These are phyloP conservation scores for Saposhnikovia divaricata DNA, from an alignment of 129 eudicot genomes.

Conservation along the genomic window DNA sequence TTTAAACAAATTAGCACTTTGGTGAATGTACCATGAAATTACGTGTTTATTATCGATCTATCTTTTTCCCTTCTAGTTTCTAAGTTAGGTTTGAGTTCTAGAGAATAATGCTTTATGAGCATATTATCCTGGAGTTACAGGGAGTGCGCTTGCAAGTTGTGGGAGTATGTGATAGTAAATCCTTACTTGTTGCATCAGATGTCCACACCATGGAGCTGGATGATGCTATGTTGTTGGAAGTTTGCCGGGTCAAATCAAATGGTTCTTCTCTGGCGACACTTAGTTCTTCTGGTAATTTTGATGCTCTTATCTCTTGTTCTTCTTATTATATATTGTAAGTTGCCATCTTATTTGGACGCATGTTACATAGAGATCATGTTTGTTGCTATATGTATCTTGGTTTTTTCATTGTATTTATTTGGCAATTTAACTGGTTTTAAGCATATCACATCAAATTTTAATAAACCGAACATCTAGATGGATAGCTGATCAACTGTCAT, in stretches of 20 bases:
- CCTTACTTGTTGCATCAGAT: slow-evolving; percentile 50
- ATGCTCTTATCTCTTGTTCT: neutral
- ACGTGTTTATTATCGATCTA: neutral
- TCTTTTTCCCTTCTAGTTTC: neutral
- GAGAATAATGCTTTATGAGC: neutral
- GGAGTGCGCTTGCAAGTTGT: slow-evolving; percentile 74
- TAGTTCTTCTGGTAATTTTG: slow-evolving; percentile 39
- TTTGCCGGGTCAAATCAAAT: slow-evolving; percentile 50
- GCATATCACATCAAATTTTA: neutral
- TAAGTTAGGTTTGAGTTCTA: neutral
- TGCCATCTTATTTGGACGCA: neutral
- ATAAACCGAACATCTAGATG: neutral
- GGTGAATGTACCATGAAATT: neutral
- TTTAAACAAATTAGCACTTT: neutral
- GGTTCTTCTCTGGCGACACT: slow-evolving; percentile 45
- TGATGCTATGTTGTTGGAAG: slow-evolving; percentile 48
- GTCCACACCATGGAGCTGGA: slow-evolving; percentile 49
- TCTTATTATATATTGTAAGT: neutral
- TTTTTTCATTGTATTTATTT: neutral
- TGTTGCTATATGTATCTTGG: neutral
- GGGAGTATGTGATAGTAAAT: slow-evolving; percentile 82
- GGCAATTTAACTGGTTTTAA: neutral
- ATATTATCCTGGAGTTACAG: slow-evolving; percentile 29
- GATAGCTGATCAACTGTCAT: neutral
- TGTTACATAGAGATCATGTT: neutral